A percentile compares a stretch with the other conserved stretches of the same genome.
Evolutionary conservation across 2,329 filamentous ascomycete genomes (phyloP).

Genomic region (Lecanoromycetidae sp.): DNA sequence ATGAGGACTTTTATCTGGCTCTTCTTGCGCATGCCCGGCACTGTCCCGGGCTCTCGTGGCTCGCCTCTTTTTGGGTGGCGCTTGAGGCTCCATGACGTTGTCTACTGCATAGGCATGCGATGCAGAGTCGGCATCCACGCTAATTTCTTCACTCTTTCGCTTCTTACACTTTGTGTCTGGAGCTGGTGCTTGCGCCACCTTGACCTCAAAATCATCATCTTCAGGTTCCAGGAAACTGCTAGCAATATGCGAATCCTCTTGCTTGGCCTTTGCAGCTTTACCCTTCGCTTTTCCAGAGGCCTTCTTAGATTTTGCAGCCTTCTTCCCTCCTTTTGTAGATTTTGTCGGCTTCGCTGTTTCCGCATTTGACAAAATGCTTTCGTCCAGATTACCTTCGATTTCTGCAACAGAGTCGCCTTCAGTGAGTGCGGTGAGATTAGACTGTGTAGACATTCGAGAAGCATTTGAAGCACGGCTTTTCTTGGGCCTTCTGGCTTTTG

Average conservation of each 20-base stretch:
- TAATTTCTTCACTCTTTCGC: constrained; percentile 47
- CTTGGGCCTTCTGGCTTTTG: constrained; percentile 45
- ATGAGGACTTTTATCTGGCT: neutral
- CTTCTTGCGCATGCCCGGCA: constrained; percentile 26
- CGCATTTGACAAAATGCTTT: constrained; percentile 40
- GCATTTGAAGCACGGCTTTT: constrained; percentile 54
- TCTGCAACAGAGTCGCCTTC: constrained; percentile 24
- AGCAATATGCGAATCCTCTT: constrained; percentile 22
- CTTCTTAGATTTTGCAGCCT: constrained; percentile 20
- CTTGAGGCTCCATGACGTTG: constrained; percentile 27
- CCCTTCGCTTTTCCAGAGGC: constrained; percentile 14
- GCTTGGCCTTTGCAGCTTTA: constrained; percentile 21
- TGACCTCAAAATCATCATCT: constrained; percentile 24
- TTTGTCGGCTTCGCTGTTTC: constrained; percentile 25
- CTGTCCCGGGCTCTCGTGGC: constrained; percentile 41
- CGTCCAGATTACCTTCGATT: constrained; percentile 27
- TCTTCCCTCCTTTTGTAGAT: constrained; percentile 22
- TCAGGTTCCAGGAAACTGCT: constrained; percentile 20
- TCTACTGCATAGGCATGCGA: neutral
- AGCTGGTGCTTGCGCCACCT: constrained; percentile 17
- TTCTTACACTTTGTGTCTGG: constrained; percentile 42
- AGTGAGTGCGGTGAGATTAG: constrained; percentile 32
- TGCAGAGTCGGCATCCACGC: constrained; percentile 18
- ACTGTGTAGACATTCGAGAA: constrained; percentile 50
- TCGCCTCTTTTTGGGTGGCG: constrained; percentile 48